These are phyloP conservation scores for Ceratobasidium sp. DNA, from an alignment of 1,284 basidiomycete species.

Conservation along the genomic window DNA sequence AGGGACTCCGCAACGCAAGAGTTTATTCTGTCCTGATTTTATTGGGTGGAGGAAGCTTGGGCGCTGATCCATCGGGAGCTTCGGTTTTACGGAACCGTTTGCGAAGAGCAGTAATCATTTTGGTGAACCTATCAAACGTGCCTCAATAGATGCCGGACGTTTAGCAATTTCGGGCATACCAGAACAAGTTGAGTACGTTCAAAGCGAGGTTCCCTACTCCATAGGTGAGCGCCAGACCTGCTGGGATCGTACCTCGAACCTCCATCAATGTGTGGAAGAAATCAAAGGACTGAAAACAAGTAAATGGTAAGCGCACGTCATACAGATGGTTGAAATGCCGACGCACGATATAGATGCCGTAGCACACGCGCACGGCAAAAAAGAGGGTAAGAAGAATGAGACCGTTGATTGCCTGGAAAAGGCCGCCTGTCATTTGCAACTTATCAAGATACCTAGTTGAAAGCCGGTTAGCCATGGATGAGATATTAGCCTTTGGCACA, in stretches of 20 bases:
- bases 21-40: conserved; percentile 6
- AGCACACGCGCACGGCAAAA: conserved; percentile 69
- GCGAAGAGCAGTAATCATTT: conserved; percentile 47
- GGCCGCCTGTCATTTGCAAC: conserved; percentile 71
- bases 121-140: conserved; percentile 44
- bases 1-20: neutral
- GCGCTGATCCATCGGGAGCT: neutral
- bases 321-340: conserved; percentile 7
- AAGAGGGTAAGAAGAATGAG: conserved; percentile 69
- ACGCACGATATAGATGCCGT: conserved; percentile 70
- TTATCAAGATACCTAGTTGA: conserved; percentile 75
- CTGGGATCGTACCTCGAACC: conserved; percentile 62
- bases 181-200: conserved; percentile 74
- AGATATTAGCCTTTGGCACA: neutral
- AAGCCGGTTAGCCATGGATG: conserved; percentile 3
- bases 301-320: neutral
- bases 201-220: conserved; percentile 67
- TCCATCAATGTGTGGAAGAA: conserved; percentile 67
- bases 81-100: conserved; percentile 43
- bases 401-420: conserved; percentile 72
- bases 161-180: conserved; percentile 57
- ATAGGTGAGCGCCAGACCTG: conserved; percentile 62
- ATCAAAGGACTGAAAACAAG: conserved; percentile 62
- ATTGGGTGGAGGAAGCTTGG: neutral
- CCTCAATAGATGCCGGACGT: neutral